Evolutionary conservation across 768 basidiomycete species (phyloP).

Genomic region (Lepiota venenata): DNA sequence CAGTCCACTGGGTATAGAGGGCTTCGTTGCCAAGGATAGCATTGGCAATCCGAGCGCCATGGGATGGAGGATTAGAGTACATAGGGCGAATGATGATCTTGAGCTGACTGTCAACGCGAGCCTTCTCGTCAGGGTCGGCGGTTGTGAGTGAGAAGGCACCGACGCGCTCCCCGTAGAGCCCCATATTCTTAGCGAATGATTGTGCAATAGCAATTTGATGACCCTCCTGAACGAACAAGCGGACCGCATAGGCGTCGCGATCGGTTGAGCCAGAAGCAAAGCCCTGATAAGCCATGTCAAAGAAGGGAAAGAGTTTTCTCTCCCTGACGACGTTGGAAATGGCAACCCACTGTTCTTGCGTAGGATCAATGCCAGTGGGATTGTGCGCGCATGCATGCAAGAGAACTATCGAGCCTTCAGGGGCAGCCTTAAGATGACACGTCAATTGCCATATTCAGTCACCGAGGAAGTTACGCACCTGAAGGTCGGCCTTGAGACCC

Average conservation of each 20-base stretch:
- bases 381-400: constrained; percentile 99
- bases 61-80: constrained; percentile 96
- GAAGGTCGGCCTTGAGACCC: constrained; percentile 84
- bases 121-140: constrained; percentile 68
- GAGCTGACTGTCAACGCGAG: constrained; percentile 88
- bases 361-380: constrained; percentile 97
- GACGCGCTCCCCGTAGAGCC: constrained; percentile 96
- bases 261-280: constrained; percentile 93
- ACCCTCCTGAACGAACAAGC: constrained; percentile 88
- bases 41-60: constrained; percentile 84
- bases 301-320: constrained; percentile 94
- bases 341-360: constrained; percentile 87
- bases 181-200: constrained; percentile 99
- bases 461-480: constrained; percentile 43
- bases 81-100: constrained; percentile 95
- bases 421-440: constrained; percentile 48
- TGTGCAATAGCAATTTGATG: constrained; percentile 91
- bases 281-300: constrained; percentile 99
- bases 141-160: constrained; percentile 92
- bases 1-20: constrained; percentile 85
- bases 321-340: constrained; percentile 86
- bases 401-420: constrained; percentile 80
- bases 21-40: constrained; percentile 73
- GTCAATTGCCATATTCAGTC: constrained; percentile 5
- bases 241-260: constrained; percentile 91